Evolutionary conservation across 106 monocot species (phyloP).

Genomic region (Ottelia alismoides): DNA sequence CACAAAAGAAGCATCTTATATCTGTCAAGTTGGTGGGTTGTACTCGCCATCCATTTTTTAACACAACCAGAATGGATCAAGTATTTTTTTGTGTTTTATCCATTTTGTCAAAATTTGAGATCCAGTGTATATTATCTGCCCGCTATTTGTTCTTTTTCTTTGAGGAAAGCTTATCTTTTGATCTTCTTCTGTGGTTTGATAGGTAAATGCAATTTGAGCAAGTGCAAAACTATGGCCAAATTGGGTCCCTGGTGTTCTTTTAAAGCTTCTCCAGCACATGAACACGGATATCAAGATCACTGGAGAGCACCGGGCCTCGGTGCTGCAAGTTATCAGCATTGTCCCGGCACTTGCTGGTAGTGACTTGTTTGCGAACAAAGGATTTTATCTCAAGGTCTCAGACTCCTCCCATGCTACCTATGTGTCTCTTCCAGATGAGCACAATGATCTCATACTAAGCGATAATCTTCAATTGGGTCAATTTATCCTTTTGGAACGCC

Average conservation of each 20-base stretch:
- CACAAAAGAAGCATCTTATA: too few species aligned
- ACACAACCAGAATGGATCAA: too few species aligned
- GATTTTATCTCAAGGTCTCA: slow-evolving; percentile 87
- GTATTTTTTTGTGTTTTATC: too few species aligned
- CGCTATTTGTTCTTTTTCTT: too few species aligned
- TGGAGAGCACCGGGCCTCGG: slow-evolving; percentile 63
- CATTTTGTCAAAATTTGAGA: too few species aligned
- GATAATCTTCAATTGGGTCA: slow-evolving; percentile 84
- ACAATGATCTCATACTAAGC: slow-evolving; percentile 75
- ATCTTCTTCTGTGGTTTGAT: too few species aligned
- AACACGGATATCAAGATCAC: slow-evolving; percentile 53
- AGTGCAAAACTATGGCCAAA: too few species aligned
- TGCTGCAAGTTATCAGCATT: slow-evolving; percentile 79
- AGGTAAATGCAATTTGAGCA: too few species aligned
- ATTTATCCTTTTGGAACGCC: slow-evolving; percentile 62
- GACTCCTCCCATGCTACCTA: slow-evolving; percentile 91
- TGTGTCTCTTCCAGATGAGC: slow-evolving; percentile 55
- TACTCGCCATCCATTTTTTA: too few species aligned
- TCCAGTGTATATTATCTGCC: too few species aligned
- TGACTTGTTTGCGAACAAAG: slow-evolving; percentile 69
- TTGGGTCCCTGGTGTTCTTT: slow-evolving; percentile 60
- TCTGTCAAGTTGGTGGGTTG: too few species aligned
- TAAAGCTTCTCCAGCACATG: slow-evolving; percentile 85
- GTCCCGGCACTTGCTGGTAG: slow-evolving; percentile 67
- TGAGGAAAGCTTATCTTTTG: too few species aligned